phyloP scores from a whole-genome alignment of 2,329 filamentous ascomycete species.

The Didymella lethalis region DNA sequence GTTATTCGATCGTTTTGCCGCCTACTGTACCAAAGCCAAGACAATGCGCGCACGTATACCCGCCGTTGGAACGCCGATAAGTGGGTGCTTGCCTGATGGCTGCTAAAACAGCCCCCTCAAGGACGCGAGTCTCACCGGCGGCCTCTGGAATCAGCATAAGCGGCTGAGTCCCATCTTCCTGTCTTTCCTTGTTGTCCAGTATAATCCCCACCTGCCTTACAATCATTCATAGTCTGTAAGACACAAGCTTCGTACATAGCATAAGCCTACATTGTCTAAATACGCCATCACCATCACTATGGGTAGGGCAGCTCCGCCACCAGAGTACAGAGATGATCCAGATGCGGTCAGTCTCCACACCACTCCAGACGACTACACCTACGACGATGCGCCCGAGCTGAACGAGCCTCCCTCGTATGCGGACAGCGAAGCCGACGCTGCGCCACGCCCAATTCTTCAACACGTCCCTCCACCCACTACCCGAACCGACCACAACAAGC shows the following conservation, averaged over 20 bases:
- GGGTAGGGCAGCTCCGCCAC: constrained; percentile 38
- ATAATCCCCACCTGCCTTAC: neutral
- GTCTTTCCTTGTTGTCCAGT: constrained; percentile 1
- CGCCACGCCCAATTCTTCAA: constrained; percentile 27
- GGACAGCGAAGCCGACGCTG: constrained; percentile 41
- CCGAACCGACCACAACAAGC: constrained; percentile 40
- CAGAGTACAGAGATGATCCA: constrained; percentile 47
- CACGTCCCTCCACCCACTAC: constrained; percentile 40
- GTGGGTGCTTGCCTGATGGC: constrained; percentile 37
- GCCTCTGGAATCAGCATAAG: constrained; percentile 24
- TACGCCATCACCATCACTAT: constrained; percentile 30
- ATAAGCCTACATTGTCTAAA: neutral
- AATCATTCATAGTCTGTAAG: neutral
- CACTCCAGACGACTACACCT: constrained; percentile 49
- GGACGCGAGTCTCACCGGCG: constrained; percentile 31
- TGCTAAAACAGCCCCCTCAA: constrained; percentile 30
- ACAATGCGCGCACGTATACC: neutral
- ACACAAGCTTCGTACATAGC: neutral
- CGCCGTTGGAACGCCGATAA: constrained; percentile 21
- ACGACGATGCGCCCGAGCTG: constrained; percentile 49
- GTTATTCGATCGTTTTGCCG: neutral
- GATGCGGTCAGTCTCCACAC: constrained; percentile 52
- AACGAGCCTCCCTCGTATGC: constrained; percentile 47
- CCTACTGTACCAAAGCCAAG: neutral
- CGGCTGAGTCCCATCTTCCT: constrained; percentile 12